These are phyloP conservation scores for Rhizophagus sp. DNA, from an alignment of 192 early-diverging fungal genomes.

Conservation along the genomic window DNA sequence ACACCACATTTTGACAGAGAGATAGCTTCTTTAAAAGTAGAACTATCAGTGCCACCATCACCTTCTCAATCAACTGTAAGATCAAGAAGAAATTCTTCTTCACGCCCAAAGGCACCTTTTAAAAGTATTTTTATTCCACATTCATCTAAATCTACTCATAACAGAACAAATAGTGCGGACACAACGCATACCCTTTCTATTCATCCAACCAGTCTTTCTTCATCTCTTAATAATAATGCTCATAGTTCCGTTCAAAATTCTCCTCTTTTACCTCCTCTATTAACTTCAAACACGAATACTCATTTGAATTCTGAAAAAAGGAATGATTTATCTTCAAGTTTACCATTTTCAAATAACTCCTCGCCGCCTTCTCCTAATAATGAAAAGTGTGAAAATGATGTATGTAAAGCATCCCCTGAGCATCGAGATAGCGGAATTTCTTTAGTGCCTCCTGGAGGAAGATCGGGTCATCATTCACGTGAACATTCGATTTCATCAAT, in stretches of 20 bases:
- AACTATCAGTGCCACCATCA: conserved; percentile 16
- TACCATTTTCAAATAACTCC: neutral
- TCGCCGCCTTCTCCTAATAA: neutral
- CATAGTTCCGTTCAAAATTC: neutral
- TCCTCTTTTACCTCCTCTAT: neutral
- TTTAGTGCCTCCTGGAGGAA: conserved; percentile 3
- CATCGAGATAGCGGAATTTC: neutral
- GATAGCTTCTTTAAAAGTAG: conserved; percentile 1
- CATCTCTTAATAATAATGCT: conserved; percentile 11
- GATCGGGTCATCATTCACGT: neutral
- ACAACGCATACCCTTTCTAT: conserved; percentile 5
- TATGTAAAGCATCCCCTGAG: neutral
- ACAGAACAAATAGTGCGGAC: conserved; percentile 14
- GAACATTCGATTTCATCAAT: conserved; percentile 17
- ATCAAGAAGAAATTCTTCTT: neutral
- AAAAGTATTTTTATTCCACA: conserved; percentile 12
- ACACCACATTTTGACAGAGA: conserved; percentile 14
- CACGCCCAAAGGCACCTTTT: neutral
- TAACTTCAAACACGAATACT: neutral
- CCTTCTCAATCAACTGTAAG: conserved; percentile 7
- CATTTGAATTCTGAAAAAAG: neutral
- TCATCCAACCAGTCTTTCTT: neutral
- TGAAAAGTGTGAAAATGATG: conserved; percentile 1
- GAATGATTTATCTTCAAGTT: neutral
- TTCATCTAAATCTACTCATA: neutral